Evolutionary conservation across 768 basidiomycete species (phyloP).

Genomic region (Pholiota microspora): DNA sequence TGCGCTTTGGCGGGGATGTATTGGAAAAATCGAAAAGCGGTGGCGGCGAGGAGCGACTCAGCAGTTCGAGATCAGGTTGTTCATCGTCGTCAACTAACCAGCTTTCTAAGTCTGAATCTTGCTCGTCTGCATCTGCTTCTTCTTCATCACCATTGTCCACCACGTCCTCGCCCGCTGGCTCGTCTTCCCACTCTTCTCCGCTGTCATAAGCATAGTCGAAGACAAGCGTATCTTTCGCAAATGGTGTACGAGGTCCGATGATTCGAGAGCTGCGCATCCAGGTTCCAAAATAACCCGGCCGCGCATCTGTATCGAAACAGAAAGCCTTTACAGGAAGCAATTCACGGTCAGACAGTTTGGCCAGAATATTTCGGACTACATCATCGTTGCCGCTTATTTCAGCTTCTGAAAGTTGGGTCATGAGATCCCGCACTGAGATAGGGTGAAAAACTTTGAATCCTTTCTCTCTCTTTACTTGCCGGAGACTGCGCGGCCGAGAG

Average conservation of each 20-base stretch:
- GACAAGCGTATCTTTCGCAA: constrained; percentile 70
- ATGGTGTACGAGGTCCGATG: constrained; percentile 83
- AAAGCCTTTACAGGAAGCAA: constrained; percentile 76
- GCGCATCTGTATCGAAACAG: constrained; percentile 78
- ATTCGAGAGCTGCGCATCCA: constrained; percentile 81
- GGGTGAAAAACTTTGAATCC: constrained; percentile 36
- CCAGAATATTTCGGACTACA: constrained; percentile 63
- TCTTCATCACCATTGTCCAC: constrained; percentile 69
- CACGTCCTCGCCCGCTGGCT: constrained; percentile 75
- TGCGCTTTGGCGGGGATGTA: constrained; percentile 53
- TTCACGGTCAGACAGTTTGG: constrained; percentile 57
- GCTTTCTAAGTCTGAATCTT: constrained; percentile 74
- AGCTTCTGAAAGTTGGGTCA: constrained; percentile 71
- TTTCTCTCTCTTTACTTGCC: constrained; percentile 13
- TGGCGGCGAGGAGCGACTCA: constrained; percentile 33
- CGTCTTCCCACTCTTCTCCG: constrained; percentile 95
- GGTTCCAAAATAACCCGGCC: constrained; percentile 94
- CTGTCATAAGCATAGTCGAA: constrained; percentile 94
- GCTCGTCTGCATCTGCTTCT: constrained; percentile 53
- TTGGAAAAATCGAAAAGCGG: constrained; percentile 27
- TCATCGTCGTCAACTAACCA: constrained; percentile 82
- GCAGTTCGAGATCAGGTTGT: constrained; percentile 40
- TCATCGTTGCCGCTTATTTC: constrained; percentile 72
- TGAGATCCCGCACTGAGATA: constrained; percentile 41
- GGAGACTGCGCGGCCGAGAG: constrained; percentile 13